phyloP scores from a whole-genome alignment of 106 monocot species.

The Dioscorea zingiberensis region DNA sequence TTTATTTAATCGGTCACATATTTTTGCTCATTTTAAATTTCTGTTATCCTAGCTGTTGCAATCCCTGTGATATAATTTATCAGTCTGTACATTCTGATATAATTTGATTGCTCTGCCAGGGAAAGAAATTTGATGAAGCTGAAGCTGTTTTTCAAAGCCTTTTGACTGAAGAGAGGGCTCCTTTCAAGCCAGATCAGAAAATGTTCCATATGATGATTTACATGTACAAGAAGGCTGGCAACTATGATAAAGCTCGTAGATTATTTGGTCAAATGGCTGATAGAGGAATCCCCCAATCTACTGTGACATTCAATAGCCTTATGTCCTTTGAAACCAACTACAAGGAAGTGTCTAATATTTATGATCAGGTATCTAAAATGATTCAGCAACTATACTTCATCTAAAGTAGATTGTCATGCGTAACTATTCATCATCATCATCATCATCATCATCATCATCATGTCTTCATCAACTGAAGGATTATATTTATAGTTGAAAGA shows the following conservation, averaged over 20 bases:
- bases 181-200: slow-evolving; percentile 93
- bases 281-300: slow-evolving; percentile 62
- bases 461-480: too few species aligned
- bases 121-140: slow-evolving; percentile 70
- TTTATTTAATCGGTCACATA: too few species aligned
- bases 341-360: slow-evolving; percentile 91
- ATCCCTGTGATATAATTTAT: too few species aligned
- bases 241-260: slow-evolving; percentile 77
- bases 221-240: slow-evolving; percentile 90
- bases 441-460: too few species aligned
- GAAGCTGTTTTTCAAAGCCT: slow-evolving; percentile 68
- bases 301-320: slow-evolving; percentile 89
- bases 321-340: slow-evolving; percentile 97
- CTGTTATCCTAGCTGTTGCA: too few species aligned
- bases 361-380: slow-evolving; percentile 72
- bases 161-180: slow-evolving; percentile 55
- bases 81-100: too few species aligned
- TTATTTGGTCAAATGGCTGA: slow-evolving; percentile 82
- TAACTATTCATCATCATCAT: too few species aligned
- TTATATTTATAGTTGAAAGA: too few species aligned
- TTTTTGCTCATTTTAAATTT: too few species aligned
- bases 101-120: slow-evolving; percentile 28
- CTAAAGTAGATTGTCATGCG: neutral
- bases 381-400: neutral
- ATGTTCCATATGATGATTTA: slow-evolving; percentile 99